These are phyloP conservation scores for Boletus speciosus DNA, from an alignment of 768 basidiomycete species.

Conservation along the genomic window DNA sequence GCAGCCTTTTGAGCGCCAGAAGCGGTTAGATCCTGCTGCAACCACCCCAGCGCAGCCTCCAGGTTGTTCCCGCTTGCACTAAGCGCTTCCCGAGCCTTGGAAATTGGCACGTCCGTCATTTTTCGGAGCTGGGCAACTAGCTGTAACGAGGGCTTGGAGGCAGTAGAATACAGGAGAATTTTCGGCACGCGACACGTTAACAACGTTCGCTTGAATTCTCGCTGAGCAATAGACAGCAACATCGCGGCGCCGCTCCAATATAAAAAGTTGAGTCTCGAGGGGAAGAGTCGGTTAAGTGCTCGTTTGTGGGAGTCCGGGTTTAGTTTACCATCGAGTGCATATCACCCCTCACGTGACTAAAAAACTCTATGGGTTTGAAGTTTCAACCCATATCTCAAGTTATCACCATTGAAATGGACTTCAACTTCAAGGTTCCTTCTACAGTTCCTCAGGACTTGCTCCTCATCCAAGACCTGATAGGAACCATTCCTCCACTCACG, in stretches of 20 bases:
- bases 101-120: slow-evolving; percentile 74
- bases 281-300: neutral
- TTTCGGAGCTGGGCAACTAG: slow-evolving; percentile 87
- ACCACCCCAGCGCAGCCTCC: slow-evolving; percentile 72
- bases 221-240: slow-evolving; percentile 10
- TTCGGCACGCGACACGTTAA: neutral
- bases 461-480: slow-evolving; percentile 66
- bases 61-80: slow-evolving; percentile 69
- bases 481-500: slow-evolving; percentile 20
- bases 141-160: slow-evolving; percentile 59
- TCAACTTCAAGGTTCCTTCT: slow-evolving; percentile 58
- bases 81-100: slow-evolving; percentile 88
- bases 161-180: slow-evolving; percentile 48
- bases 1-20: slow-evolving; percentile 78
- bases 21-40: slow-evolving; percentile 66
- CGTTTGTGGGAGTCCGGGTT: too few relatives aligned
- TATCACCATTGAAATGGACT: slow-evolving; percentile 20
- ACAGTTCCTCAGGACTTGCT: slow-evolving; percentile 68
- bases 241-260: slow-evolving; percentile 8
- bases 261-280: neutral
- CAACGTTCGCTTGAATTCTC: neutral
- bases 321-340: neutral
- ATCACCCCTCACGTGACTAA: slow-evolving; percentile 21
- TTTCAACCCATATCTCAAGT: neutral
- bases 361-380: neutral